Evolutionary conservation across 306 rosid species (phyloP), one percentile per base, ranked within the genome.

Genomic region (Echinosophora koreensis): DNA sequence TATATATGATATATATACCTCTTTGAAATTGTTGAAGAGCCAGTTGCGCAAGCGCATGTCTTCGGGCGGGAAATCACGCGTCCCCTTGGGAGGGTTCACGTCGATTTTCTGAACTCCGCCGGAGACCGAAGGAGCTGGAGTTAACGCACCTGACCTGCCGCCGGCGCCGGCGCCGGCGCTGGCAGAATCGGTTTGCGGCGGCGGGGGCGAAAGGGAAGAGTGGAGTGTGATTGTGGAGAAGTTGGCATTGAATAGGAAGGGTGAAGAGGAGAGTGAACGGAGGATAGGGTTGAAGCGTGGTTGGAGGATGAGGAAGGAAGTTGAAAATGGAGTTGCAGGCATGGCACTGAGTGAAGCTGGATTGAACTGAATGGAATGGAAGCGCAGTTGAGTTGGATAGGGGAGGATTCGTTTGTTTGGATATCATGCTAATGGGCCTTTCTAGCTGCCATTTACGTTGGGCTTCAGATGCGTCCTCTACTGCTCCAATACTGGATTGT

Each of bases 41-140:
- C 98, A 92, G 74, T 82, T 92, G 67, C 92, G 97, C 71, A 82
- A 57, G 37, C 86, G 86, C 86, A 82, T 82, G 13, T 77, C 97
- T 60, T 92, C 97, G 1, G 97, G 97, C 61, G 98, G 87, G 76
- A 95, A 95, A 73, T 92, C 98, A 35, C 95, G 88, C 27, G 97
- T 95, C 16, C 97, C 98, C 80, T 87, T 95, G 69, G 98, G 97
- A 81, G 97, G 97, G 64, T 92, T 95, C 17, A 90, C 91, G 67
- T 92, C 97, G 57, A 95, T 92, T 69, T 52, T 92, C 85, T 86
- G 87, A 64, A 89, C 66, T 3, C 81, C 90, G 0, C 89, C 90
- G 27, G 81, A 6, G 62, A 79, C 71, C 16, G 71, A 22, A 39
- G 86, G 91, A 3, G 77, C 74, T 16, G 90, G 90, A 83, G 88